phyloP scores from a whole-genome alignment of 257 asterid genomes.

The Solanum sejunctum region DNA sequence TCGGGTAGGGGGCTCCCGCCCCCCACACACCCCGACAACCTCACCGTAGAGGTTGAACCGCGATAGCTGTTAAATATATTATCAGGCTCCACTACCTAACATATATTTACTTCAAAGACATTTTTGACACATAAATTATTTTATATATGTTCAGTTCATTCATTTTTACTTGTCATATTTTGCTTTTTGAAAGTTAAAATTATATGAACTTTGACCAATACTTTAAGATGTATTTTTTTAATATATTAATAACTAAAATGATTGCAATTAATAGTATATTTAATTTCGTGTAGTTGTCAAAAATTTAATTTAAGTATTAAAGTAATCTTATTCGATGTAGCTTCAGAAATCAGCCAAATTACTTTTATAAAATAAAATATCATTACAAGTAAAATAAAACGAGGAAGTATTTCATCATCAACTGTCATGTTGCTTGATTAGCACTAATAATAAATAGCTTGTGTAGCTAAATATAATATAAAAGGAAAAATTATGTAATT shows the following conservation, averaged over 20 bases:
- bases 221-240: not conserved
- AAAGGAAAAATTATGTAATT: too few species aligned
- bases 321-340: not conserved
- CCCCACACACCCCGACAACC: too few species aligned
- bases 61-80: too few species aligned
- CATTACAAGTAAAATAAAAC: not conserved
- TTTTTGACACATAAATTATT: not conserved
- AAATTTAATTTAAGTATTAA: not conserved
- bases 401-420: not conserved
- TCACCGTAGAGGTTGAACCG: too few species aligned
- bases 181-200: not conserved
- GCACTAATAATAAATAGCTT: too few species aligned
- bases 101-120: not conserved
- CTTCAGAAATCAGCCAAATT: not conserved
- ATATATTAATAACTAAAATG: not conserved
- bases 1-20: too few species aligned
- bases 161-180: not conserved
- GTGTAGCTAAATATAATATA: too few species aligned
- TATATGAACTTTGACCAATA: fast-evolving
- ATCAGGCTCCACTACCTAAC: too few species aligned
- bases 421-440: too few species aligned
- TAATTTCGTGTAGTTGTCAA: not conserved
- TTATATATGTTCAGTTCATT: not conserved
- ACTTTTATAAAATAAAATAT: not conserved
- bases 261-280: not conserved